Conservation (phyloP, 805 yeast genomes). For the Cyberlindnera meyerae region DNA sequence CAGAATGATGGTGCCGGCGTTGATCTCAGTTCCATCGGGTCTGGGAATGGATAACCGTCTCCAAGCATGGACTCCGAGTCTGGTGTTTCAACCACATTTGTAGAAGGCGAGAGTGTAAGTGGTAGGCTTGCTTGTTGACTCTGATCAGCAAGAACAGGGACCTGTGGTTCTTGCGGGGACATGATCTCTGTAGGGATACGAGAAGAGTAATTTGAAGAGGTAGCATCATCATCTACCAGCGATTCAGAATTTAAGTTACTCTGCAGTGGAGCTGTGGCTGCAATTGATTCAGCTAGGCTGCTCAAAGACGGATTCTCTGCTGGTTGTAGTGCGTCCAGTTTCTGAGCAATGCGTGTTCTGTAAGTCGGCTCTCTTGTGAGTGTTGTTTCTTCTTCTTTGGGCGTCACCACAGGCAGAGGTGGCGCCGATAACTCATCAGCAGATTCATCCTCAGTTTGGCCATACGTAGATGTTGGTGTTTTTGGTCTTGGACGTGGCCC, state of each 20-base stretch:
- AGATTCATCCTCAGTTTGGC: constrained; percentile 4
- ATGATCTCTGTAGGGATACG: constrained; percentile 15
- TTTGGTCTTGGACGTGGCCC: constrained; percentile 28
- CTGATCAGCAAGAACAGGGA: too few relatives aligned
- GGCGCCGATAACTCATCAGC: constrained; percentile 13
- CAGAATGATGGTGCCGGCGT: constrained; percentile 30
- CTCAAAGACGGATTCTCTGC: constrained; percentile 9
- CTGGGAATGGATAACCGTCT: constrained; percentile 17
- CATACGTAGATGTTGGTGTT: constrained; percentile 9
- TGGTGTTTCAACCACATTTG: too few relatives aligned
- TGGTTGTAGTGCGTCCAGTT: constrained; percentile 22
- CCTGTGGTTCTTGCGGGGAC: constrained; percentile 14
- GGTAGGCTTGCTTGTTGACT: constrained; percentile 15
- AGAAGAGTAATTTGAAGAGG: constrained; percentile 25
- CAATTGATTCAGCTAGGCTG: too few relatives aligned
- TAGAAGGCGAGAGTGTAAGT: too few relatives aligned
- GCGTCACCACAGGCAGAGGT: constrained; percentile 5
- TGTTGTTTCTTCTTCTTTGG: constrained; percentile 1
- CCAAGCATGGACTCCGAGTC: too few relatives aligned
- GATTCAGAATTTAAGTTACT: too few relatives aligned
- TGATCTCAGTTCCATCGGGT: constrained; percentile 22
- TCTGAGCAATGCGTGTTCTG: constrained; percentile 25
- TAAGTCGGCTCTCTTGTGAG: constrained; percentile 22
- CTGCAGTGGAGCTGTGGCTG: too few relatives aligned
- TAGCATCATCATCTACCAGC: constrained; percentile 12